These are phyloP conservation scores for Fusarium irregulare DNA, from an alignment of 2,329 filamentous ascomycete genomes.

Conservation along the genomic window DNA sequence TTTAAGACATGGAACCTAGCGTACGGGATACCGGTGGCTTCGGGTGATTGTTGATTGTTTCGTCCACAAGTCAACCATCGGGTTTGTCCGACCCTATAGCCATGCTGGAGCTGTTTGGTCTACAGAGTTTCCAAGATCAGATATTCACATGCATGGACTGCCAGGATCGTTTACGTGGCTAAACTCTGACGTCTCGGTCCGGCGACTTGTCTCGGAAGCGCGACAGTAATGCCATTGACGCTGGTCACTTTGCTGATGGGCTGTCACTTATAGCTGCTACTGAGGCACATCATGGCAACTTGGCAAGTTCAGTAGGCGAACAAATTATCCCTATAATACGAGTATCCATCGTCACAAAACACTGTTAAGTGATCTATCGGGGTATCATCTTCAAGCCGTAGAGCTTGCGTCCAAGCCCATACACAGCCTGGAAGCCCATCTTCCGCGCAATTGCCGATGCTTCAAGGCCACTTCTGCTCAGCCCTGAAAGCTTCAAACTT, in stretches of 20 bases:
- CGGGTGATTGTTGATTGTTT: background rate
- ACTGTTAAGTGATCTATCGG: background rate
- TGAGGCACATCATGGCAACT: background rate
- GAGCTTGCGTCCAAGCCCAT: background rate
- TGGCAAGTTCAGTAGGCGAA: background rate
- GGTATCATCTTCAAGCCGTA: background rate
- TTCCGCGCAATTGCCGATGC: background rate
- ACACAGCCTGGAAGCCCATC: too few species aligned
- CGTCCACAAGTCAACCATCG: background rate
- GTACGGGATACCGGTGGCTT: background rate
- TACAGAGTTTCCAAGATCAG: background rate
- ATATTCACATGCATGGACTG: background rate
- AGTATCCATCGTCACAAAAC: background rate
- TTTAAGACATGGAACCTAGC: too few species aligned
- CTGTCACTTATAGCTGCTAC: background rate
- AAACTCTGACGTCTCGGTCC: background rate
- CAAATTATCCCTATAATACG: background rate
- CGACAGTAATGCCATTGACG: background rate
- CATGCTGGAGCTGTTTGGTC: too few species aligned
- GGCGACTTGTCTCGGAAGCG: background rate
- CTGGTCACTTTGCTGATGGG: background rate
- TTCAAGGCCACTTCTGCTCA: background rate
- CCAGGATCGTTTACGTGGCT: background rate
- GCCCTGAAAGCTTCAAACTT: background rate
- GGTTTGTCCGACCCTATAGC: too few species aligned